These are phyloP conservation scores for Aureobasidium namibiae DNA, from an alignment of 2,329 filamentous ascomycete species.

Conservation along the genomic window DNA sequence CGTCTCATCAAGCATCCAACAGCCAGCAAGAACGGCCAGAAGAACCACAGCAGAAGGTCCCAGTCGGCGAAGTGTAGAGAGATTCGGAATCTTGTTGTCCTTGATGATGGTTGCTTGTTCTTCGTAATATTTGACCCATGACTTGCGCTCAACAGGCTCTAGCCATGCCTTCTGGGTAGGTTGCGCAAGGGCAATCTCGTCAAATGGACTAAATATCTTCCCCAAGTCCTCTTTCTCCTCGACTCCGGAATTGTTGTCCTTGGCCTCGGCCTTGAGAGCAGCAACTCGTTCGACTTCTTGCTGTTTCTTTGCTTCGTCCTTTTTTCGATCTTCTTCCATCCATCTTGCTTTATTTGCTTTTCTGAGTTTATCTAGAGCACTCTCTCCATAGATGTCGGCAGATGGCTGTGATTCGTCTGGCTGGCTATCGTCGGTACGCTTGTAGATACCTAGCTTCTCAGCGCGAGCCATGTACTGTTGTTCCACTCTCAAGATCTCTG, in stretches of 20 bases:
- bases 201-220: conserved; percentile 10
- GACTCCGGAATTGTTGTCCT: not conserved
- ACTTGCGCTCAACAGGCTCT: conserved; percentile 22
- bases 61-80: conserved; percentile 33
- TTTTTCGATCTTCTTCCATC: conserved; percentile 18
- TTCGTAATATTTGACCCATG: conserved; percentile 31
- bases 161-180: conserved; percentile 21
- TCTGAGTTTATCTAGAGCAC: conserved; percentile 21
- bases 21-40: conserved; percentile 18
- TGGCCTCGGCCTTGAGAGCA: not conserved
- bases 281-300: conserved; percentile 15
- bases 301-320: conserved; percentile 20
- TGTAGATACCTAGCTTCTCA: conserved; percentile 28
- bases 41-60: conserved; percentile 36
- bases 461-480: conserved; percentile 24
- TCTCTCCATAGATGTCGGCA: conserved; percentile 21
- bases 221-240: not conserved
- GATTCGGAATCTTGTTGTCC: conserved; percentile 23
- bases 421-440: conserved; percentile 16
- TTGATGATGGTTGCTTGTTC: conserved; percentile 28
- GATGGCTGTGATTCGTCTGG: conserved; percentile 22
- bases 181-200: conserved; percentile 6
- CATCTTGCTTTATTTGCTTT: conserved; percentile 22
- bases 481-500: conserved; percentile 24
- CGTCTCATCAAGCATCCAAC: conserved; percentile 35